Conservation (phyloP, 2,329 filamentous ascomycete species). For the Talaromyces sp. region DNA sequence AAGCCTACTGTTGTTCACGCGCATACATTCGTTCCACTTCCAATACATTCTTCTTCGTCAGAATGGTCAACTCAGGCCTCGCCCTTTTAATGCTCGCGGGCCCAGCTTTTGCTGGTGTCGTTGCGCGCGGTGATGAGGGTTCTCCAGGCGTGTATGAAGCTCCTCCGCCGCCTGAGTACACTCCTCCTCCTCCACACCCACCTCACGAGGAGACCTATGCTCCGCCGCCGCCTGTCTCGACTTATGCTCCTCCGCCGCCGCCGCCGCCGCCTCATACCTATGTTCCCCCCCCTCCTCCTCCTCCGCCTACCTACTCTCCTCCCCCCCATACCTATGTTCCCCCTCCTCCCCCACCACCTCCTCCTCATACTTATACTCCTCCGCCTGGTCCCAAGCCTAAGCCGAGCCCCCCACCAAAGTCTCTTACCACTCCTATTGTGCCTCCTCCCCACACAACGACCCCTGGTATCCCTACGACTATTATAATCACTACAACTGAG, state of each 20-base stretch:
- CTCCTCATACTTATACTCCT: not conserved
- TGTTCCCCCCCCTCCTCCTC: not conserved
- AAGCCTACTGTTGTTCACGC: slow-evolving; percentile 12
- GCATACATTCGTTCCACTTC: slow-evolving; percentile 19
- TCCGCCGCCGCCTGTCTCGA: slow-evolving; percentile 4
- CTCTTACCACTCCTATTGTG: slow-evolving; percentile 14
- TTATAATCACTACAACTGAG: slow-evolving; percentile 28
- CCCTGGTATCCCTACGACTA: slow-evolving; percentile 15
- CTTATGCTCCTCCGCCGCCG: not conserved
- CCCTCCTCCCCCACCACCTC: slow-evolving; percentile 2
- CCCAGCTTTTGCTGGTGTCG: slow-evolving; percentile 31
- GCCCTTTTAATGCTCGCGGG: slow-evolving; percentile 30
- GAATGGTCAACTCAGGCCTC: slow-evolving; percentile 31
- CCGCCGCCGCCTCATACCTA: not conserved
- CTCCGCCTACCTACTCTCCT: too few relatives aligned
- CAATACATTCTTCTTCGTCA: slow-evolving; percentile 9
- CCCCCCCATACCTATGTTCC: slow-evolving; percentile 11
- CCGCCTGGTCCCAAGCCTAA: not conserved
- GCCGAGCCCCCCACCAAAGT: slow-evolving; percentile 11
- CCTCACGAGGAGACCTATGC: slow-evolving; percentile 5
- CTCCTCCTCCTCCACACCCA: not conserved
- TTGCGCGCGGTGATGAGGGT: slow-evolving; percentile 9
- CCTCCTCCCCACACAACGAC: slow-evolving; percentile 17
- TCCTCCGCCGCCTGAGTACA: slow-evolving; percentile 1
- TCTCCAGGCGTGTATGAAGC: slow-evolving; percentile 2